These are phyloP conservation scores for Cladophialophora carrionii DNA, from an alignment of 2,329 filamentous ascomycete genomes.

Conservation along the genomic window DNA sequence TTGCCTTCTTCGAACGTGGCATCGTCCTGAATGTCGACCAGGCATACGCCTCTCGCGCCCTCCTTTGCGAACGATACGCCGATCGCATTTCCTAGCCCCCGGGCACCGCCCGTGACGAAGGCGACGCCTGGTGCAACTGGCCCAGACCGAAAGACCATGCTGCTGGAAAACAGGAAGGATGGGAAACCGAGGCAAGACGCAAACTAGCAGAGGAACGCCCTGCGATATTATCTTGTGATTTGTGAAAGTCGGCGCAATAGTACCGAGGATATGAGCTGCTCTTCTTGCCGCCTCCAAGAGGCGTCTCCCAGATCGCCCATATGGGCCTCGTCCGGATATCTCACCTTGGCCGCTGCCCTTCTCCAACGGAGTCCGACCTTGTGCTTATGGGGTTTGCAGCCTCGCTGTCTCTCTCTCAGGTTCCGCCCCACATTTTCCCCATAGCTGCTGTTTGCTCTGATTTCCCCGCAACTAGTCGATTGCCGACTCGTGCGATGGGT, in stretches of 20 bases:
- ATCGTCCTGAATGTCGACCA: slow-evolving; percentile 37
- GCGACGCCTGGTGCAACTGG: slow-evolving; percentile 37
- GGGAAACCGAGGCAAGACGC: neutral
- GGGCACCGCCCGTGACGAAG: slow-evolving; percentile 46
- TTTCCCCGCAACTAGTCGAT: slow-evolving; percentile 1
- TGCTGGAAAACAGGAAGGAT: neutral
- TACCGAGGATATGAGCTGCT: neutral
- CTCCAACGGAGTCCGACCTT: neutral
- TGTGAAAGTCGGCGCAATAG: neutral
- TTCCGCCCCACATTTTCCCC: neutral
- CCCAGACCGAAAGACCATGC: slow-evolving; percentile 27
- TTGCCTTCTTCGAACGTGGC: slow-evolving; percentile 26
- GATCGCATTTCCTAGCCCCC: slow-evolving; percentile 45
- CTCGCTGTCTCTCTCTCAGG: neutral
- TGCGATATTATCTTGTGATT: neutral
- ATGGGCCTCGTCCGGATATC: neutral
- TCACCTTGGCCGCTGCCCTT: neutral
- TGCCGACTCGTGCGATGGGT: neutral
- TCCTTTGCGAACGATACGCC: slow-evolving; percentile 43
- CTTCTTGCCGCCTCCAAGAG: neutral
- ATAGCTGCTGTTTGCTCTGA: slow-evolving; percentile 1
- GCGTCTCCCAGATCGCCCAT: neutral
- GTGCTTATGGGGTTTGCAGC: slow-evolving; percentile 1
- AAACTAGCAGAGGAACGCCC: neutral
- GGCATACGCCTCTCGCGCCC: slow-evolving; percentile 46